Evolutionary conservation across 1,139 yeast genomes (phyloP), one percentile per base, ranked within the genome.

Genomic region (Wickerhamomyces sp.): DNA sequence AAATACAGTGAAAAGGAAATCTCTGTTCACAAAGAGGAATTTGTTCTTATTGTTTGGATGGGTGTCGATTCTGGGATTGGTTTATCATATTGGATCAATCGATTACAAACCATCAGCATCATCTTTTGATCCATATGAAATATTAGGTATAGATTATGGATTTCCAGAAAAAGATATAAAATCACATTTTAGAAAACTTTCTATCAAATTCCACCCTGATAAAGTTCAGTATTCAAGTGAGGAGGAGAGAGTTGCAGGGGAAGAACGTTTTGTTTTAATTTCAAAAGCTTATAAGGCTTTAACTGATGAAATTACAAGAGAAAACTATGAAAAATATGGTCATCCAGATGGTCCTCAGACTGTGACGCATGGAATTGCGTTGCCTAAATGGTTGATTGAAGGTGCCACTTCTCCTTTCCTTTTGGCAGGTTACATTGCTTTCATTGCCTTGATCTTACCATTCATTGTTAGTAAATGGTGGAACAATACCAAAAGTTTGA

Each of bases 271-370:
- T 59, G 93, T 89, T 31, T 70, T 75, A 47, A 83, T 93, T 52
- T 83, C 88, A 41, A 84, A 86, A 60, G 99, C 99, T 19, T 88
- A 93, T 62, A 85, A 88, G 60, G 87, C 98, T 0, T 72, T 93
- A 47, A 93, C 98, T 11, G 98, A 93, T 60, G 96, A 86, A 47
- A 75, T 70, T 23, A 78, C 88, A 10, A 79, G 79, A 51, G 86
- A 84, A 46, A 93, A 93, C 58, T 89, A 75, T 57, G 66, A 82
- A 54, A 80, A 76, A 52, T 91, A 81, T 54, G 99, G 99, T 30
- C 95, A 93, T 57, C 99, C 99, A 6, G 98, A 93, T 62, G 98
- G 98, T 26, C 96, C 95, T 32, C 96, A 87, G 59, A 86, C 86
- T 31, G 71, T 84, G n/a, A 67, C 82, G n/a, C 96, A 87, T 57